These are phyloP conservation scores for Leishmania martiniquensis DNA, from an alignment of 208 protist species.

Conservation along the genomic window DNA sequence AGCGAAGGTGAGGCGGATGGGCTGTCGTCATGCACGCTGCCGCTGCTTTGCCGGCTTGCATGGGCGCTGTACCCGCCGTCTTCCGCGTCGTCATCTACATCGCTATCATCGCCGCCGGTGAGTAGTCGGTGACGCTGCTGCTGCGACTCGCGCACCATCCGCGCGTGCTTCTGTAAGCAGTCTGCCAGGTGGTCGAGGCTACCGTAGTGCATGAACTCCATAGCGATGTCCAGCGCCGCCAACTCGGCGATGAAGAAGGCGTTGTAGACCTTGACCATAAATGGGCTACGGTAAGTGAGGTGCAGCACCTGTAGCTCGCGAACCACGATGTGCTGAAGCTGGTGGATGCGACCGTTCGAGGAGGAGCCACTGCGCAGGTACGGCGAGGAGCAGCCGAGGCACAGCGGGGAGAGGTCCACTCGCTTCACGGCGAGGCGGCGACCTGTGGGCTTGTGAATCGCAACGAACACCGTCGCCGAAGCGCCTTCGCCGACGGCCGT, in stretches of 20 bases:
- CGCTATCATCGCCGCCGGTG: slow-evolving; percentile 7
- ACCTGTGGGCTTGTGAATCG: slow-evolving; percentile 68
- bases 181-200: slow-evolving; percentile 64
- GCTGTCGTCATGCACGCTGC: neutral
- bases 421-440: slow-evolving; percentile 81
- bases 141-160: slow-evolving; percentile 28
- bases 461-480: slow-evolving; percentile 74
- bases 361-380: slow-evolving; percentile 20
- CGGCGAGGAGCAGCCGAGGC: slow-evolving; percentile 29
- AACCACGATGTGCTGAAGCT: slow-evolving; percentile 75
- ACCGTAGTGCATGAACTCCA: slow-evolving; percentile 93
- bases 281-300: slow-evolving; percentile 82
- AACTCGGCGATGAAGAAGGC: slow-evolving; percentile 71
- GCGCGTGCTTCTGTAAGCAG: slow-evolving; percentile 43
- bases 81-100: neutral
- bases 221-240: slow-evolving; percentile 79
- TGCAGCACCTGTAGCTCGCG: slow-evolving; percentile 90
- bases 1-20: neutral
- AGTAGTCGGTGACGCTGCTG: slow-evolving; percentile 29
- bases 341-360: slow-evolving; percentile 35
- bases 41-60: neutral
- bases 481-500: slow-evolving; percentile 65
- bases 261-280: slow-evolving; percentile 93
- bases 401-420: slow-evolving; percentile 72
- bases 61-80: slow-evolving; percentile 9